Evolutionary conservation across 805 yeast genomes (phyloP), one percentile per base, ranked within the genome.

Genomic region (Hanseniaspora mollemarum): DNA sequence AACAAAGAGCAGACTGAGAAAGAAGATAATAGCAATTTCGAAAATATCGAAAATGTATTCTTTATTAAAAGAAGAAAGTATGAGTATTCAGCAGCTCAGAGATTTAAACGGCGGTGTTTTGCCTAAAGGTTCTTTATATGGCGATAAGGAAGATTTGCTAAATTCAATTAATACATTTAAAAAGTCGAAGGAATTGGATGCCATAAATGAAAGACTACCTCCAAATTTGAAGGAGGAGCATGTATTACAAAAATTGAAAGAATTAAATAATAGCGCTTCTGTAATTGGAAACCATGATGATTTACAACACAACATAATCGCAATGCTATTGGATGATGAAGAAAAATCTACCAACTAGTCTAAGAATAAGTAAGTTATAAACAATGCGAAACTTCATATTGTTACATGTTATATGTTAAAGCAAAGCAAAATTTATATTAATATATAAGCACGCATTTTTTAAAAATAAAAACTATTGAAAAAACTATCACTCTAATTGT

Each of bases 11-110:
- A 70, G 73, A 55, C 69, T 87, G 53, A 76, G 90, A 56, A 87
- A 85, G 66, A 90, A 90, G 71, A 84, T 92, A 48, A 67, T 90
- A 59, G 97, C 97, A 13, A 92, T 90, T 66, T 97, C 97, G n/a
- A 77, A 95, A 57, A 86, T 90, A 57, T 82, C 95, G 22, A 76
- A 96, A 52, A 86, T 90, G 94, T 88, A 83, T 67, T 82, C 80
- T 55, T 82, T 88, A 7, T 71, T 90, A 58, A 75, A 96, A 57
- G 87, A 86, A 62, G 95, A 90, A 60, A 75, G 88, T 43, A 96
- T 86, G 64, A 79, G 78, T 57, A 92, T 90, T 45, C 80, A 81
- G 46, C 86, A 82, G 60, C 72, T 90, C 59, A 86, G 87, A 67
- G 72, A 73, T 16, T 71, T 78, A 55, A 74, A 82, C 54, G 80